Conservation (phyloP, 148 eudicot genomes). For the Chenopodium formosanum region DNA sequence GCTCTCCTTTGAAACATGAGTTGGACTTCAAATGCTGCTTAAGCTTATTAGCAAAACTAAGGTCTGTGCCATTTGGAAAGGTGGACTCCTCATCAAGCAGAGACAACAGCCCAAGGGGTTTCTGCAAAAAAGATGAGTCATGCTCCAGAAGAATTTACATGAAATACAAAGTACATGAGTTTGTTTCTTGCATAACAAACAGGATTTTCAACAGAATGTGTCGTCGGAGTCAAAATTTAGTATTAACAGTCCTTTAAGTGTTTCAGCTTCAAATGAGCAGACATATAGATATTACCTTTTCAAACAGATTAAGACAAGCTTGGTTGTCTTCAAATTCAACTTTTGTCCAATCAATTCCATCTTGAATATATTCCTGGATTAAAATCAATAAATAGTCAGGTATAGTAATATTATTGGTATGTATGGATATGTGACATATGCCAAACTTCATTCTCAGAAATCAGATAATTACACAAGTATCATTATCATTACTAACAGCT, state of each 20-base stretch:
- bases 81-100: conserved; percentile 94
- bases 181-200: neutral
- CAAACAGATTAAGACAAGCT: conserved; percentile 88
- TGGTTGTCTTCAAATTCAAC: conserved; percentile 98
- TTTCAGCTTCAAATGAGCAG: neutral
- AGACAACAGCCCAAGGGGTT: conserved; percentile 88
- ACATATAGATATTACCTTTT: conserved; percentile 51
- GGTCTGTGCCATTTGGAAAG: conserved; percentile 92
- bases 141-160: neutral
- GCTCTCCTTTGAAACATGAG: conserved; percentile 81
- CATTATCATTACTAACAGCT: conserved; percentile 7
- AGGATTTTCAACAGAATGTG: neutral
- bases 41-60: conserved; percentile 87
- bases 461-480: neutral
- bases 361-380: conserved; percentile 85
- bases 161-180: neutral
- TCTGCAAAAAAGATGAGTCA: conserved; percentile 44
- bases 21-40: conserved; percentile 75
- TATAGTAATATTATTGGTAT: neutral
- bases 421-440: neutral
- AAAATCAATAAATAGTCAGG: conserved; percentile 20
- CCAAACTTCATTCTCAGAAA: neutral
- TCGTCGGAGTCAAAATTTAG: neutral
- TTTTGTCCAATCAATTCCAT: conserved; percentile 97
- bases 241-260: neutral